Evolutionary conservation across 2,329 filamentous ascomycete species (phyloP), one percentile per base, ranked within the genome.

Genomic region (Phialophora chinensis): DNA sequence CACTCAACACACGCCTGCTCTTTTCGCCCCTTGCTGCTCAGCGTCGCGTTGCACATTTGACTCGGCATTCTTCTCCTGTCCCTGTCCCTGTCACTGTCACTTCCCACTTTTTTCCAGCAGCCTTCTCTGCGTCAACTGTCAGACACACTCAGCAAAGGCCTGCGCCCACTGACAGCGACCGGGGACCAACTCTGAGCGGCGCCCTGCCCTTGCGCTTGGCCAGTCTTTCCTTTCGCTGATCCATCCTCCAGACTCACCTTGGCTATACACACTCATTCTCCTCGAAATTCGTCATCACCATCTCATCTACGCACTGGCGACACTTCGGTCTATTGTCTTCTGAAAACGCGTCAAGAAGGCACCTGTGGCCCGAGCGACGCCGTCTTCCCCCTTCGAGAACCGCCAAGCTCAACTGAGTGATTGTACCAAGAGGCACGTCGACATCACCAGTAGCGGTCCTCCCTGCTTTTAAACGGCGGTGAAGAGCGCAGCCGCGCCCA

Each of bases 191-290:
- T 44, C 35, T 57, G 59, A 66, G 62, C 63, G 53, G 61, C 61
- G 29, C 59, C 53, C 63, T 62, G 23, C 44, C 42, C 60, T 54
- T 38, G 53, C 59, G 33, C 65, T 66, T 66, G 65, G 63, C 63
- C 66, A 65, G 65, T 50, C 65, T 62, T 49, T 63, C 61, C 55
- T 66, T 63, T 59, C 64, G 63, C 66, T 65, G 63, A 66, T 69
- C 58, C 50, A n/a, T 59, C n/a, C 25, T 35, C n/a, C 31, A 14
- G 33, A 60, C 35, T 44, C 27, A 14, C 31, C 35, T 55, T 29
- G 29, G 25, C 38, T n/a, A 10, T 27, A 10, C 38, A 14, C 27
- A 35, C 38, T 58, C 55, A 17, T 47, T 12, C 20, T 14, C 23
- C 55, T 20, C 33, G 10, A 33, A n/a, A 20, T 14, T 58, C 53